Evolutionary conservation across 805 yeast species (phyloP).

Genomic region (Lipomyces anomalus): DNA sequence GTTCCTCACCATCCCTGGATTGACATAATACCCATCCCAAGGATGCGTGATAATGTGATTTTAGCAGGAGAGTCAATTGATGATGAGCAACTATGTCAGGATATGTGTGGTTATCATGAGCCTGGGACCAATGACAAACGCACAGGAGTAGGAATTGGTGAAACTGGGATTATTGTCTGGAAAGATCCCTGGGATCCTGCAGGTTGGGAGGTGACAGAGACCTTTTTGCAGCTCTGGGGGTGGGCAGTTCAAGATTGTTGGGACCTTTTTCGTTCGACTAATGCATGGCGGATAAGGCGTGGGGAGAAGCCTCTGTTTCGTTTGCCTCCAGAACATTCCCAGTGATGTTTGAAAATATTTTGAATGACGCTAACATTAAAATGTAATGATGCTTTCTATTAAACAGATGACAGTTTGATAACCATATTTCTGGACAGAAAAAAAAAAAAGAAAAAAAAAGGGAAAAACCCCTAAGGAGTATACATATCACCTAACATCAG

Average conservation of each 20-base stretch:
- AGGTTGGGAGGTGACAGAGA: slow-evolving; percentile 1
- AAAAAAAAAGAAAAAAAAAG: no score
- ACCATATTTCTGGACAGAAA: no score
- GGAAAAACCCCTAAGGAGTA: no score
- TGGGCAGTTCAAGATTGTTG: background rate
- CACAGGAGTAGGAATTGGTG: no score
- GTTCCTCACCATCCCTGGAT: slow-evolving; percentile 1
- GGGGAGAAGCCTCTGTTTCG: no score
- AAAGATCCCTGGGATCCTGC: background rate
- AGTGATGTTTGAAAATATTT: no score
- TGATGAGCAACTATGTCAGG: background rate
- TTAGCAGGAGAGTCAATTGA: background rate
- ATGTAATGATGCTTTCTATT: no score
- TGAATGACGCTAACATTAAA: no score
- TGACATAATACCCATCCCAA: background rate
- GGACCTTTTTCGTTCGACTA: background rate
- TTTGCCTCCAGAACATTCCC: no score
- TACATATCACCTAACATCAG: no score
- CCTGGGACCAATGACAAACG: background rate
- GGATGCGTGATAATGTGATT: slow-evolving; percentile 1
- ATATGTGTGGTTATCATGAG: background rate
- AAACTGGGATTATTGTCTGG: slow-evolving; percentile 1
- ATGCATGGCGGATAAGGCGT: background rate
- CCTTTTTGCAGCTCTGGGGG: background rate
- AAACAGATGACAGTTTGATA: no score